Conservation (phyloP, 371 early-diverging fungal genomes). For the Zopfochytrium polystomum region DNA sequence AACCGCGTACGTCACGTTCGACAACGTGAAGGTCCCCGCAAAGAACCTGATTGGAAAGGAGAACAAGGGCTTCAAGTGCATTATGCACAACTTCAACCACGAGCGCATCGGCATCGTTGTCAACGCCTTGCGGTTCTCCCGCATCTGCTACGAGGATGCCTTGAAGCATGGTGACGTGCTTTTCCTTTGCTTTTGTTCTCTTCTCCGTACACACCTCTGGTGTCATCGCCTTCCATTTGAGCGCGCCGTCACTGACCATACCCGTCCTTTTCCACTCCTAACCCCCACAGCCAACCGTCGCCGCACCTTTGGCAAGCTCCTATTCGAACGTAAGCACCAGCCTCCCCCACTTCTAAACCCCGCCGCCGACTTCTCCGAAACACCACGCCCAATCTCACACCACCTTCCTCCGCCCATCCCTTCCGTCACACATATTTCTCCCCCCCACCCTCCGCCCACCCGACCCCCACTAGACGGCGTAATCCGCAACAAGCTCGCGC, state of each 20-base stretch:
- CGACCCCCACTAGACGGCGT: constrained; percentile 28
- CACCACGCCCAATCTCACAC: no score
- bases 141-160: constrained; percentile 41
- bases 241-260: background rate
- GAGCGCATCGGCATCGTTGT: constrained; percentile 31
- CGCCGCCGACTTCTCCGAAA: no score
- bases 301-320: constrained; percentile 39
- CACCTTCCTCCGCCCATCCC: no score
- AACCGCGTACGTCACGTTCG: constrained; percentile 45
- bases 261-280: no score
- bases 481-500: no score
- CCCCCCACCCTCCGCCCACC: no score
- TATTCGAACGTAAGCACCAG: constrained; percentile 31
- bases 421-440: no score
- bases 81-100: constrained; percentile 52
- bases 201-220: background rate
- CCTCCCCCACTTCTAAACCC: no score
- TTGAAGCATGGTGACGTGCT: constrained; percentile 29
- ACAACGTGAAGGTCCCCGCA: constrained; percentile 46
- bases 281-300: constrained; percentile 31
- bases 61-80: constrained; percentile 36
- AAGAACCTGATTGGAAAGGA: constrained; percentile 44
- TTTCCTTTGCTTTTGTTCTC: background rate
- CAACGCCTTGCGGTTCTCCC: constrained; percentile 26
- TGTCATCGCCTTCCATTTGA: background rate